Conservation (phyloP, 805 yeast species). For the Tetrapisispora pingtungensis region DNA sequence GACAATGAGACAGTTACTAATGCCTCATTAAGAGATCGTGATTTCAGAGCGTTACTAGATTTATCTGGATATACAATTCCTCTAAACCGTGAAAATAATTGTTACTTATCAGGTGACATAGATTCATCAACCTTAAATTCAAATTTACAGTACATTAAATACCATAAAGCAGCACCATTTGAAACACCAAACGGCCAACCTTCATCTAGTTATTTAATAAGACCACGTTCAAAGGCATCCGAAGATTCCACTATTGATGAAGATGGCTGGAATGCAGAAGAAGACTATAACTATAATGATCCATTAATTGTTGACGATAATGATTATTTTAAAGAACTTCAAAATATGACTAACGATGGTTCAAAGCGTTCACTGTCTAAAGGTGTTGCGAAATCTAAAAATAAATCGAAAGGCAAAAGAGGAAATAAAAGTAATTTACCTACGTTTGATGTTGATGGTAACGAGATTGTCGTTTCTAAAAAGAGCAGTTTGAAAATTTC, state of each 20-base stretch:
- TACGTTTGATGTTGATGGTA: slow-evolving; percentile 6
- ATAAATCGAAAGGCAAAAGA: slow-evolving; percentile 4
- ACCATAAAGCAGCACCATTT: slow-evolving; percentile 19
- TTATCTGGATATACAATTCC: slow-evolving; percentile 21
- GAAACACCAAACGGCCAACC: slow-evolving; percentile 22
- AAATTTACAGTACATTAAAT: slow-evolving; percentile 10
- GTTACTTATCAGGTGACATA: slow-evolving; percentile 12
- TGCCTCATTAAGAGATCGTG: slow-evolving; percentile 15
- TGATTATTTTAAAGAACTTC: slow-evolving; percentile 22
- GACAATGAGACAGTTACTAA: not conserved
- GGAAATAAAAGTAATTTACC: slow-evolving; percentile 8
- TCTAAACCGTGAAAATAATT: slow-evolving; percentile 8
- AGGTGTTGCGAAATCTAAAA: slow-evolving; percentile 21
- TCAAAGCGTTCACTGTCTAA: slow-evolving; percentile 7
- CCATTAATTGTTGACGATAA: slow-evolving; percentile 16
- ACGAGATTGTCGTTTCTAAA: not conserved
- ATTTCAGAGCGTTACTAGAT: slow-evolving; percentile 21
- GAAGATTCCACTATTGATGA: slow-evolving; percentile 7
- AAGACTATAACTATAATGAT: slow-evolving; percentile 16
- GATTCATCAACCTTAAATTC: slow-evolving; percentile 9
- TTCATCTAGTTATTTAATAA: slow-evolving; percentile 20
- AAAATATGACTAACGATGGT: slow-evolving; percentile 5
- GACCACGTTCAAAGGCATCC: slow-evolving; percentile 6
- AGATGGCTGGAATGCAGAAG: slow-evolving; percentile 18
- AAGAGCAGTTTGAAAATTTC: slow-evolving; percentile 10